These are phyloP conservation scores for Quercus agrifolia DNA, from an alignment of 306 rosid genomes.

Conservation along the genomic window DNA sequence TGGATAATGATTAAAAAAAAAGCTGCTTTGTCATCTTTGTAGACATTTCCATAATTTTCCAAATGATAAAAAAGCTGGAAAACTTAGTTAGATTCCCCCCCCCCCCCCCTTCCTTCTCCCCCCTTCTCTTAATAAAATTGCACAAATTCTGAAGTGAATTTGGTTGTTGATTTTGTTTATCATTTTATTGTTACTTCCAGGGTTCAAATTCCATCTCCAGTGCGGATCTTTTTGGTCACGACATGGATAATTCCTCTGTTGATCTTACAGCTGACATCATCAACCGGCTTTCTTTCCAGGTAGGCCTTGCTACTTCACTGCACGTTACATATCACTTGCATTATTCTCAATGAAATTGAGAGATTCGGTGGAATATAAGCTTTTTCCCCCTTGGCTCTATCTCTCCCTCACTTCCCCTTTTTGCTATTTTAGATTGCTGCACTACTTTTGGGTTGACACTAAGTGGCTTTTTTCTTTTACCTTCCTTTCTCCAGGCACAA, in stretches of 20 bases:
- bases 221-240: conserved; percentile 76
- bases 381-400: background rate
- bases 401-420: too few species aligned
- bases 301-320: conserved; percentile 14
- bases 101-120: too few species aligned
- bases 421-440: background rate
- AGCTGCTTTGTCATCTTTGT: background rate
- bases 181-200: conserved; percentile 38
- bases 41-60: background rate
- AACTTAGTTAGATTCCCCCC: too few species aligned
- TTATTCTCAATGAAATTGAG: background rate
- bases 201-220: conserved; percentile 82
- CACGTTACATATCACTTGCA: background rate
- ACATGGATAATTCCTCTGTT: conserved; percentile 40
- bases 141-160: too few species aligned
- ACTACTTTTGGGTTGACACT: background rate
- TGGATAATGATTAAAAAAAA: background rate
- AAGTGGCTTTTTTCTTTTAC: background rate
- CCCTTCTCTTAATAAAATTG: too few species aligned
- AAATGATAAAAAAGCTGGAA: too few species aligned
- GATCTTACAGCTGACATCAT: conserved; percentile 65
- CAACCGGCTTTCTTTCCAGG: conserved; percentile 77
- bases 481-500: conserved; percentile 52
- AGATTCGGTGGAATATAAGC: background rate
- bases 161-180: background rate